Evolutionary conservation across 257 asterid species (phyloP), one percentile per base, ranked within the genome.

Genomic region (Solanum pennellii): DNA sequence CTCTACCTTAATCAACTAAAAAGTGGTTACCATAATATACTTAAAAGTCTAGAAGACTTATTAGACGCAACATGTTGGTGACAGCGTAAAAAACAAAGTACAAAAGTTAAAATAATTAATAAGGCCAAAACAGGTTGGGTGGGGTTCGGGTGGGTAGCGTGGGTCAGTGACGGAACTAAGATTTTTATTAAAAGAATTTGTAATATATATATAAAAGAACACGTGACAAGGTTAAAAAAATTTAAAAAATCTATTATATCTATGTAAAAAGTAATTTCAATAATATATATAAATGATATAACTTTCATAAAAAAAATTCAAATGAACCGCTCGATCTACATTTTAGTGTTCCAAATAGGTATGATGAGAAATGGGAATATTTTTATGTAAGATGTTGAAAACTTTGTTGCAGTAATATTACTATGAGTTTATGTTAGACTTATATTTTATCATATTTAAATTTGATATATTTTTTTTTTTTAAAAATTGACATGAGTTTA

Each of bases 121-220:
- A 60, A 60, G 7, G 69, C 15, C 29, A 23, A 60, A 62, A 62
- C 69, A 5, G 69, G n/a, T 62, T 23, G 29, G 25, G 31, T 60
- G 69, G 69, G 69, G 68, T 3, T 60, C 1, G 69, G 25, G 11
- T 56, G 65, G 2, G 23, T 6, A 18, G 29, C 12, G 69, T 23
- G 69, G 69, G 9, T 20, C 4, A 3, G 12, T 56, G 12, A 16
- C 11, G 11, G 0, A 56, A 20, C 1, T 0, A 56, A 20, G 0
- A 3, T 7, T 56, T 56, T 56, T 7, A 56, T 56, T 20, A 56
- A 56, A 56, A 0, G 2, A 5, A 0, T 56, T 20, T 1, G 0
- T 18, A 1, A 56, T 56, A 56, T 56, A 56, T 35, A 56, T 33
- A 33, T 33, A 18, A 56, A 18, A 7, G 7, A 56, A 56, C 1